Evolutionary conservation across 2,329 filamentous ascomycete species (phyloP).

Genomic region (Calonectria henricotiae): DNA sequence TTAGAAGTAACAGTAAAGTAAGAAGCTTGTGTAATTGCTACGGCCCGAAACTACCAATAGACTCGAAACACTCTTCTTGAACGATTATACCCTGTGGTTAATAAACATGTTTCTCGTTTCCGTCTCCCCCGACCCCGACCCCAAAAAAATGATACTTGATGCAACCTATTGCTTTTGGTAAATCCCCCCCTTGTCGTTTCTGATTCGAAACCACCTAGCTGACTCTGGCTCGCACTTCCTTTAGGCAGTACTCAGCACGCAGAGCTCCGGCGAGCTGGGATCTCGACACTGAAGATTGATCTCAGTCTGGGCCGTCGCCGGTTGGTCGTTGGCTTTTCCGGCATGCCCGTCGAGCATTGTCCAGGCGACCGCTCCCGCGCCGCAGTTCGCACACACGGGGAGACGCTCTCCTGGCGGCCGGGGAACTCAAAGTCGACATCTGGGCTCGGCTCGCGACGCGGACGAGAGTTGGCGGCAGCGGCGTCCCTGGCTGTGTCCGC

Average conservation of each 20-base stretch:
- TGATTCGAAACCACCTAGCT: background rate
- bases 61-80: slow-evolving; percentile 5
- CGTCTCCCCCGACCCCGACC: background rate
- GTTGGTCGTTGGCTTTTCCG: background rate
- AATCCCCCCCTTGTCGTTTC: background rate
- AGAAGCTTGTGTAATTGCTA: background rate
- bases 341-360: background rate
- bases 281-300: slow-evolving; percentile 14
- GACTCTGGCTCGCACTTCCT: too few relatives aligned
- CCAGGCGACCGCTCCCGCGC: slow-evolving; percentile 8
- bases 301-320: background rate
- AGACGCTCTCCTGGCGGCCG: slow-evolving; percentile 1
- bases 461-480: background rate
- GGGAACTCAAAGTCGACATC: slow-evolving; percentile 16
- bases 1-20: background rate
- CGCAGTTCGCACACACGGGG: slow-evolving; percentile 14
- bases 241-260: background rate
- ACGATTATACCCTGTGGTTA: background rate
- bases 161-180: background rate
- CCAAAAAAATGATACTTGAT: slow-evolving; percentile 4
- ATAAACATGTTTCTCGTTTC: background rate
- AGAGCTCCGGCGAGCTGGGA: slow-evolving; percentile 2
- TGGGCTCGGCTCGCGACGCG: background rate
- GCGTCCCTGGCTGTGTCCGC: background rate
- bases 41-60: slow-evolving; percentile 7